phyloP scores from a whole-genome alignment of 2,329 filamentous ascomycete genomes.

The Colletotrichum echinochloae region DNA sequence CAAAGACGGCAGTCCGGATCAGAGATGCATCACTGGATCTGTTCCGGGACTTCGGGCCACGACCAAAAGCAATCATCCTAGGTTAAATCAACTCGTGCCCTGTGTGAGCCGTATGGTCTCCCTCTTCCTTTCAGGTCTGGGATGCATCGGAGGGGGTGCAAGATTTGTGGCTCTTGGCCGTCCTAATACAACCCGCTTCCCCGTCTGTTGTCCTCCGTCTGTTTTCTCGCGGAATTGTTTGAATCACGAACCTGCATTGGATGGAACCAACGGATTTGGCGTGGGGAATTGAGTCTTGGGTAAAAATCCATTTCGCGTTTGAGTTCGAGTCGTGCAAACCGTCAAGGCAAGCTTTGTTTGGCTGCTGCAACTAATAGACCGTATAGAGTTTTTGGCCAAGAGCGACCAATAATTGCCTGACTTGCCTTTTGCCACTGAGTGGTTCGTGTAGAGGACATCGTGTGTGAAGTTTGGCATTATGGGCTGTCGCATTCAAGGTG shows the following conservation, averaged over 20 bases:
- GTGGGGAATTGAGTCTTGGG: slow-evolving; percentile 16
- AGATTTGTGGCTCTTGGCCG: slow-evolving; percentile 14
- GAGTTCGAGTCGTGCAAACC: slow-evolving; percentile 14
- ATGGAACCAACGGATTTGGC: slow-evolving; percentile 17
- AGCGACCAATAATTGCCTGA: background rate
- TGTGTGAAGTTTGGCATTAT: slow-evolving; percentile 1
- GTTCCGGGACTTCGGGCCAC: slow-evolving; percentile 27
- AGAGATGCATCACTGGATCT: slow-evolving; percentile 27
- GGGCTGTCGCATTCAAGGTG: background rate
- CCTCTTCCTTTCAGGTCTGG: background rate
- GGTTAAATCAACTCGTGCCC: slow-evolving; percentile 31
- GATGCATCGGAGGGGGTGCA: slow-evolving; percentile 14
- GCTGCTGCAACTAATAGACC: slow-evolving; percentile 5
- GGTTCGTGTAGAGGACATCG: background rate
- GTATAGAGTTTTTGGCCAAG: background rate
- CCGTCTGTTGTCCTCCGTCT: slow-evolving; percentile 35
- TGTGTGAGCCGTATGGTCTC: slow-evolving; percentile 21
- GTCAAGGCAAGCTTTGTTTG: slow-evolving; percentile 6
- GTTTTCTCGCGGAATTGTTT: slow-evolving; percentile 17
- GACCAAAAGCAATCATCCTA: slow-evolving; percentile 29
- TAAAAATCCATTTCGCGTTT: slow-evolving; percentile 5
- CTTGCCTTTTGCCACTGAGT: background rate
- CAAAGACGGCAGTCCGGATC: slow-evolving; percentile 23
- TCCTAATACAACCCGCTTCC: slow-evolving; percentile 21
- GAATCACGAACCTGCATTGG: slow-evolving; percentile 22